These are phyloP conservation scores for Mycena maculata DNA, from an alignment of 768 basidiomycete genomes.

Conservation along the genomic window DNA sequence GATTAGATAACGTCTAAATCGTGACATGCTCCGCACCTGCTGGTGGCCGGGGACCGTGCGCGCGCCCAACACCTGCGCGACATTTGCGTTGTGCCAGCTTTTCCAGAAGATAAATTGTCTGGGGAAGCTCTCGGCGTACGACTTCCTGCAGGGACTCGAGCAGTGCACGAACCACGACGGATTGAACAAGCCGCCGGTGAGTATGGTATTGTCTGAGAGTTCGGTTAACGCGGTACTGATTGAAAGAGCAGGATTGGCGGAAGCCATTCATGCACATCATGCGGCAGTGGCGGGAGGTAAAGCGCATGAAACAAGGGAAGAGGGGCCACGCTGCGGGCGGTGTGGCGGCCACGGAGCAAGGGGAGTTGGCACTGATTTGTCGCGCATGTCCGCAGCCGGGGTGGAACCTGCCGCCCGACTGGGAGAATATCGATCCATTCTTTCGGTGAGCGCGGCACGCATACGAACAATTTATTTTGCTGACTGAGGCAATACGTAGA, in stretches of 20 bases:
- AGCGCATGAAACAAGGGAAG: constrained; percentile 11
- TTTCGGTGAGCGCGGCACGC: too few species aligned
- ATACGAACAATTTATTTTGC: too few species aligned
- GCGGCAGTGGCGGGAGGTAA: constrained; percentile 20
- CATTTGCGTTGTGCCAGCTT: constrained; percentile 1
- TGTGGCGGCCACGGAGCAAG: too few species aligned
- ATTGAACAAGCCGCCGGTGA: constrained; percentile 3
- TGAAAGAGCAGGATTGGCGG: constrained; percentile 20
- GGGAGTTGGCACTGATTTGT: too few species aligned
- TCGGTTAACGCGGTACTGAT: too few species aligned
- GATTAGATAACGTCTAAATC: too few species aligned
- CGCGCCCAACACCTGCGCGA: constrained; percentile 20
- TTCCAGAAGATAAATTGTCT: constrained; percentile 27
- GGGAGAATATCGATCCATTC: too few species aligned
- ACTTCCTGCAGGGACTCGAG: constrained; percentile 21
- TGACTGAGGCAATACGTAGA: too few species aligned
- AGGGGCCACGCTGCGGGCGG: not conserved
- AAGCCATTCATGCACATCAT: constrained; percentile 23
- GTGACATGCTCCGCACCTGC: constrained; percentile 19
- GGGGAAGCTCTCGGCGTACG: constrained; percentile 27
- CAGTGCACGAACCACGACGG: not conserved
- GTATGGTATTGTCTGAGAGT: not conserved
- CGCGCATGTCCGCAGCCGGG: too few species aligned
- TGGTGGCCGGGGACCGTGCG: constrained; percentile 30
- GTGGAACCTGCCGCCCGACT: too few species aligned